phyloP scores from a whole-genome alignment of 176 grass and related monocot genomes.

The Musa beccarii region DNA sequence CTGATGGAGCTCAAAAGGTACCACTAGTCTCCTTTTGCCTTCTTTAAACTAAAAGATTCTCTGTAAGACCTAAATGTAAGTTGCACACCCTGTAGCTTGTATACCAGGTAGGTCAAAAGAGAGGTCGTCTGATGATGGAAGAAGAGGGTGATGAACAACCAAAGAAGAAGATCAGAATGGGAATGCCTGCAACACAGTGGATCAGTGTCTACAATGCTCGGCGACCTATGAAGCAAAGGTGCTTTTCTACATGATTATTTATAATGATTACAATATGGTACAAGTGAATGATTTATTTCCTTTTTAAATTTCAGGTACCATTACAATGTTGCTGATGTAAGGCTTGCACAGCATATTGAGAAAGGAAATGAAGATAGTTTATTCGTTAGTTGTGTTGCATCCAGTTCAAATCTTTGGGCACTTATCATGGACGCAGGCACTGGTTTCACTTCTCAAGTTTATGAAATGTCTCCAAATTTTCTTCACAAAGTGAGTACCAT shows the following conservation, averaged over 20 bases:
- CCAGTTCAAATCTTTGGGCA: conserved; percentile 7
- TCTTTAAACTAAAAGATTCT: background rate
- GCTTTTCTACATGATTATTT: background rate
- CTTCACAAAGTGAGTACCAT: conserved; percentile 4
- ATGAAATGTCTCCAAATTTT: conserved; percentile 9
- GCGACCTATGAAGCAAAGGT: conserved; percentile 11
- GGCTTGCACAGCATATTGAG: conserved; percentile 9
- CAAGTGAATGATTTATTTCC: background rate
- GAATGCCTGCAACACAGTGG: conserved; percentile 3
- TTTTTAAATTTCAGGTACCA: background rate
- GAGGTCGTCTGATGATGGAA: background rate
- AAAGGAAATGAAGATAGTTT: conserved; percentile 12
- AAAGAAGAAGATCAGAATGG: conserved; percentile 5
- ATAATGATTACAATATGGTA: background rate
- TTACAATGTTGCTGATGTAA: conserved; percentile 1
- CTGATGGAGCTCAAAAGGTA: conserved; percentile 15
- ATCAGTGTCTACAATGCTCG: background rate
- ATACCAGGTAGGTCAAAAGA: conserved; percentile 4
- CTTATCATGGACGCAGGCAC: background rate
- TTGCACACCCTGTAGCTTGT: background rate
- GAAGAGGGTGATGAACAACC: background rate
- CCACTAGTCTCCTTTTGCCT: background rate
- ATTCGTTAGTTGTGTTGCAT: conserved; percentile 5
- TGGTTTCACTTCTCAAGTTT: conserved; percentile 5
- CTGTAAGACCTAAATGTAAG: background rate